Evolutionary conservation across 2,329 filamentous ascomycete genomes (phyloP).

Genomic region (Escovopsis sp.): DNA sequence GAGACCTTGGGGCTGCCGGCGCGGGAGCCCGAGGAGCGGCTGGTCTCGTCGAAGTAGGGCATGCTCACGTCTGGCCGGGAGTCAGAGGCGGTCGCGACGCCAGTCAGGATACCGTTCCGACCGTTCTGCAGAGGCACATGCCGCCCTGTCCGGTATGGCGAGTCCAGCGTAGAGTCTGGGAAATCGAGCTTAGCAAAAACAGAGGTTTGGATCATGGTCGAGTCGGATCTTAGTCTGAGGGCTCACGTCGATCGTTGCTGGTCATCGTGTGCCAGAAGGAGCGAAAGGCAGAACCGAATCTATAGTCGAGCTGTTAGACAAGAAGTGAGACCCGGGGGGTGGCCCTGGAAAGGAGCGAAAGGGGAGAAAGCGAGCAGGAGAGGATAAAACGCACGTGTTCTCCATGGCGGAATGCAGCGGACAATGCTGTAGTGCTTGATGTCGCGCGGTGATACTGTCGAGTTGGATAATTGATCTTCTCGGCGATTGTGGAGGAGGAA

Average conservation of each 20-base stretch:
- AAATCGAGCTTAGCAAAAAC: neutral
- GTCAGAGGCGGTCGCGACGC: conserved; percentile 77
- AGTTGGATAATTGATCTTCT: neutral
- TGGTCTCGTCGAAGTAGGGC: conserved; percentile 61
- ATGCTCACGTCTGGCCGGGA: conserved; percentile 73
- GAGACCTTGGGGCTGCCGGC: conserved; percentile 30
- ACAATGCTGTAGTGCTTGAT: neutral
- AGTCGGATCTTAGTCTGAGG: neutral
- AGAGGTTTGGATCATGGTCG: neutral
- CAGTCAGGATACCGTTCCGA: conserved; percentile 69
- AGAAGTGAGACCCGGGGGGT: neutral
- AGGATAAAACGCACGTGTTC: conserved; percentile 8
- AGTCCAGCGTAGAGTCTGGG: conserved; percentile 81
- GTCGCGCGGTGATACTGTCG: conserved; percentile 1
- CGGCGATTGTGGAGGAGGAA: neutral
- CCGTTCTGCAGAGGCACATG: conserved; percentile 80
- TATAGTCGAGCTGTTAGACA: conserved; percentile 14
- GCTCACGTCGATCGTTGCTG: conserved; percentile 53
- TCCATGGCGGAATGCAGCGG: conserved; percentile 7
- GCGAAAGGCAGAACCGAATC: conserved; percentile 60
- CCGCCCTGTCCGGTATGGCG: conserved; percentile 77
- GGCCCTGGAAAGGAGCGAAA: no score
- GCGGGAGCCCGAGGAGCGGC: conserved; percentile 35
- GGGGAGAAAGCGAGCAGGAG: neutral
- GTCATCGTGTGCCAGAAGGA: conserved; percentile 92